Base-by-base conservation (phyloP, 2,329 filamentous ascomycete genomes). In the Rasamsonia emersonii region DNA sequence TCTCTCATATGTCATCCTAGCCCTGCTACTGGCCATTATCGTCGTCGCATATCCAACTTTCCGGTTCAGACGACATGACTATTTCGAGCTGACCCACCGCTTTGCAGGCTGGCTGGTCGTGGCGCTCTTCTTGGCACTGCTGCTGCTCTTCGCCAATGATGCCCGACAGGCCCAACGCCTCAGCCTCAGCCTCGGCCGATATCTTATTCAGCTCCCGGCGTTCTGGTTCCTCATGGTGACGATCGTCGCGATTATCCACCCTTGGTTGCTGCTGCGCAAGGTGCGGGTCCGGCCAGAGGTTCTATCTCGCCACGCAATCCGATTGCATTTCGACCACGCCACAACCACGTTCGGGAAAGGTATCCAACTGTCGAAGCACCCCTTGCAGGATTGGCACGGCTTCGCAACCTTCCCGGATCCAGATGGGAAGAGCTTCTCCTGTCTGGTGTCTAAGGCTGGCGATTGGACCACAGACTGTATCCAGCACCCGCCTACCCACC, bases 401-500 rank as follows among this genome's bases (percentile, higher is more conserved):
- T 88, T 88, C 49, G 82, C 82, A 25, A 79, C 78, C 1, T 82
- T 86, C 38, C 76, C 80, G 1, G 69, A 75, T 37, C 66, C 71
- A 2, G 51, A 64, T 36, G 58, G 65, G 21, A 62, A 62, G 32
- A 77, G 73, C 9, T 84, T 79, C 58, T 83, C 78, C 0, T 64
- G 82, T 18, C 62, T 86, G 18, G 68, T 86, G 17, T 83, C 79
- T 33, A 79, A 78, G 42, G 80, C 79, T 3, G 82, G 82, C 14
- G 80, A 86, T 58, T 86, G 82, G 81, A 86, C 82, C 1, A 62
- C 62, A 15, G 62, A 66, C 18, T 70, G 73, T 35, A 84, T 86
- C 56, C 59, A 67, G 28, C 64, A 69, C 28, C 74, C 75, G 2
- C 79, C 79, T 2, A 68, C 61, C 1, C 58, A 70, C 30, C 58